Conservation (phyloP, 2,329 filamentous ascomycete species). For the Diaporthe australafricana region DNA sequence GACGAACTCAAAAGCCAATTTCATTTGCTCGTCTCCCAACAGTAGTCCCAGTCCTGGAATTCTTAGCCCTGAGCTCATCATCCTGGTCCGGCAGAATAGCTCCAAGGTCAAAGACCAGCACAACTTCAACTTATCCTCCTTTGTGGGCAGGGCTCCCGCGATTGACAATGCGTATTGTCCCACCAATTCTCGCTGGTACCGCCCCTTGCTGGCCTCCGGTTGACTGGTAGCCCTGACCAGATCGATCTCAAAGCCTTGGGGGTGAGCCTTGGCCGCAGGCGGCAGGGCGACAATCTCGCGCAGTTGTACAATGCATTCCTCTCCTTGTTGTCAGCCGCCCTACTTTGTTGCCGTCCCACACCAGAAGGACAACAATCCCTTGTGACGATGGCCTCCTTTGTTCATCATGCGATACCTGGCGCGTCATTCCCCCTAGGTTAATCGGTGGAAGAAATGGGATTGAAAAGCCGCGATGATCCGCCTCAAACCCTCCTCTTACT, state of each 20-base stretch:
- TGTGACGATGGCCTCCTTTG: background rate
- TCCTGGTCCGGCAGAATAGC: background rate
- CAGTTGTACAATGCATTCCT: background rate
- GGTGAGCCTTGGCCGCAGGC: background rate
- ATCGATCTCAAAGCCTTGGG: no score
- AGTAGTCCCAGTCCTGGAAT: no score
- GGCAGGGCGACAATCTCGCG: background rate
- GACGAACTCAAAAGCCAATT: no score
- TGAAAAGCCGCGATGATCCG: background rate
- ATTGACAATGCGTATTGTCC: constrained; percentile 2
- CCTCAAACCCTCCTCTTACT: background rate
- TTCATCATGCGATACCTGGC: background rate
- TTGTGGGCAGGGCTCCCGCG: no score
- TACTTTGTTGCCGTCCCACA: background rate
- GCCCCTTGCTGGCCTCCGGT: no score
- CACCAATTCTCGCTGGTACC: background rate
- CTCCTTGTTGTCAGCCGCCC: background rate
- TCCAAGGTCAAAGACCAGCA: background rate
- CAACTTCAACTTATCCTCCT: background rate
- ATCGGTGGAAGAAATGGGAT: background rate
- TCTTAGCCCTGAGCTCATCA: background rate
- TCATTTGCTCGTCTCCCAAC: background rate
- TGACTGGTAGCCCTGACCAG: background rate
- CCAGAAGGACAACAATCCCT: background rate
- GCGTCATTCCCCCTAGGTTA: background rate